These are phyloP conservation scores for Chlorella vulgaris DNA, from an alignment of 139 green algal species.

Conservation along the genomic window DNA sequence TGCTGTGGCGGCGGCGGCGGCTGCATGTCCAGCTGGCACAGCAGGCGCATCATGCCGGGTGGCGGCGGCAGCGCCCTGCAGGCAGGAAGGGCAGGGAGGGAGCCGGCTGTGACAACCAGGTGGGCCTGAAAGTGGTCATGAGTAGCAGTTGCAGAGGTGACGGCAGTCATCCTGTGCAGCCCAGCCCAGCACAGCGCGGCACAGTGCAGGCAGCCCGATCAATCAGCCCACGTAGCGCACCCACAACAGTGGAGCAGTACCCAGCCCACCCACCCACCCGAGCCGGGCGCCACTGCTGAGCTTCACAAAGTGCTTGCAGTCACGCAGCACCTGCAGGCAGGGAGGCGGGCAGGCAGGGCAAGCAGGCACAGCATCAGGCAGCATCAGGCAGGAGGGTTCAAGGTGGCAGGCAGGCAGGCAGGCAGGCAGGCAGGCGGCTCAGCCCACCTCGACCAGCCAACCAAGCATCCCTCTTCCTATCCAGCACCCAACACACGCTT, in stretches of 20 bases:
- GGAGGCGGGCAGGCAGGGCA: not conserved
- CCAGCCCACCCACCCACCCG: not conserved
- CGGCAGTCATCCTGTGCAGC: no score
- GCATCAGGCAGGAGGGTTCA: not conserved
- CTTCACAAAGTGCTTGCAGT: conserved; percentile 92
- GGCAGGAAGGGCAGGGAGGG: not conserved
- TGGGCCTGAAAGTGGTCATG: no score
- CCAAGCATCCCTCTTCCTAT: not conserved
- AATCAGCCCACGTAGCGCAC: no score
- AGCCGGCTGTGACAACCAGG: no score
- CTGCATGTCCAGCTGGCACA: conserved; percentile 27
- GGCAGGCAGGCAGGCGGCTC: not conserved
- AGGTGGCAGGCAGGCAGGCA: not conserved
- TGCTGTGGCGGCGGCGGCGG: not conserved
- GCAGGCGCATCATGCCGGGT: conserved; percentile 15
- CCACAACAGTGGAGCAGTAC: not conserved
- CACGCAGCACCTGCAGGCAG: conserved; percentile 61
- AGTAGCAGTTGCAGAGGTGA: no score
- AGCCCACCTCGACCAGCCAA: not conserved
- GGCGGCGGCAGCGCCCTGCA: conserved; percentile 2
- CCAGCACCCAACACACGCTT: not conserved
- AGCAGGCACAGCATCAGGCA: no score
- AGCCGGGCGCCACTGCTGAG: conserved; percentile 60
- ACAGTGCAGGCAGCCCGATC: not conserved
- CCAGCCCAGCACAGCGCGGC: no score